Conservation (phyloP, 2,329 filamentous ascomycete species). For the Bipolaris oryzae region DNA sequence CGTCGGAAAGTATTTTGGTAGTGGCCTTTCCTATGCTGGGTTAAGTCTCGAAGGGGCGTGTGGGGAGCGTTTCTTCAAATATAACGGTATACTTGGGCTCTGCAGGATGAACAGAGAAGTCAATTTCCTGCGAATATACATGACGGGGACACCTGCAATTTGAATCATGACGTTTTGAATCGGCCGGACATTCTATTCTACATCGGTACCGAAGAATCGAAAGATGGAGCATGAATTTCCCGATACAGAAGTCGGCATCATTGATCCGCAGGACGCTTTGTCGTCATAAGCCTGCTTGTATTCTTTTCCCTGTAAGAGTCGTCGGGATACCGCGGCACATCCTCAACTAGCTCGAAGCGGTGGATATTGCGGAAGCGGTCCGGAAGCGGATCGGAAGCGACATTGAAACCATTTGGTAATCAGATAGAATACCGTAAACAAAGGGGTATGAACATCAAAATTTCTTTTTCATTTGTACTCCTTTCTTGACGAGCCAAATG, state of each 20-base stretch:
- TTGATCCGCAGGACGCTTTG: background rate
- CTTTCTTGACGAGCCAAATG: background rate
- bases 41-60: background rate
- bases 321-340: background rate
- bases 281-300: background rate
- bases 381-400: slow-evolving; percentile 9
- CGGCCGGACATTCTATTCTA: background rate
- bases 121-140: background rate
- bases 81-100: background rate
- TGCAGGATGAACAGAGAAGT: background rate
- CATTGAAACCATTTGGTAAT: background rate
- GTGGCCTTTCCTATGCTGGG: background rate
- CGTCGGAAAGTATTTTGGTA: background rate
- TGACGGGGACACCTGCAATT: background rate
- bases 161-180: background rate
- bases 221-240: too few species aligned
- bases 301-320: background rate
- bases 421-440: background rate
- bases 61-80: background rate
- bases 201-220: slow-evolving; percentile 2
- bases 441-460: background rate
- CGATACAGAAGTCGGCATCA: background rate
- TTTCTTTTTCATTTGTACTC: background rate
- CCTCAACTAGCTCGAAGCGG: slow-evolving; percentile 1
- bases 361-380: slow-evolving; percentile 9